Evolutionary conservation across 352 stramenopile species (phyloP), one percentile per base, ranked within the genome.

Genomic region (Globisporangium cederbergense): DNA sequence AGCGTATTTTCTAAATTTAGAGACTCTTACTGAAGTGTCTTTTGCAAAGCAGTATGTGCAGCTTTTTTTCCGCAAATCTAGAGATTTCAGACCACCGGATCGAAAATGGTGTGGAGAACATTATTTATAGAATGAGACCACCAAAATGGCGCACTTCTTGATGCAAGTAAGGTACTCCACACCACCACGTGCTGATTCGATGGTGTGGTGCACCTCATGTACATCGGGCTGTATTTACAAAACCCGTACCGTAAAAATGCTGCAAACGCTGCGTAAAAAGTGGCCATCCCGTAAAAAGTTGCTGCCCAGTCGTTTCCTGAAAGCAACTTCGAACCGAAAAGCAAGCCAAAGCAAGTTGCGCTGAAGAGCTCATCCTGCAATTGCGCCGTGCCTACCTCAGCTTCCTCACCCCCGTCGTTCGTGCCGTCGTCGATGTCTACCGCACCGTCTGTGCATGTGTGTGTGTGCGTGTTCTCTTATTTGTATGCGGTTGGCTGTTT

Each of bases 401-500:
- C 38, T 10, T 43, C 14, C 38, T 43, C 47, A 54, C 47, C 20
- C 49, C 10, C 7, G 49, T 2, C 14, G 22, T 25, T 25, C 22
- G 22, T 25, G 22, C 22, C 22, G 22, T 25, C 22, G 22, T 25
- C 22, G 22, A 25, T 25, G 22, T 25, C 22, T 25, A 25, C 22
- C 22, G 22, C 22, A 25, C 22, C 13, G 22, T 36, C 13, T 13
- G 16, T 13, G 22, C 10, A 3, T n/a, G 0, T 45, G 52, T 20
- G 13, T 42, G 14, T 47, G 11, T 25, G 22, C 22, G 22, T 25
- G 22, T 25, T 25, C 22, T 25, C 22, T 25, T 1, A 14, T 30
- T 6, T 60, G 13, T 54, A 6, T 52, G 40, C 25, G 28, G 64
- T 30, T 63, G 49, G 71, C 32, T 42, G 2, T 59, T 8, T 73